Evolutionary conservation across 2,329 filamentous ascomycete species (phyloP), one percentile per base, ranked within the genome.

Genomic region (Aspergillus neotritici): DNA sequence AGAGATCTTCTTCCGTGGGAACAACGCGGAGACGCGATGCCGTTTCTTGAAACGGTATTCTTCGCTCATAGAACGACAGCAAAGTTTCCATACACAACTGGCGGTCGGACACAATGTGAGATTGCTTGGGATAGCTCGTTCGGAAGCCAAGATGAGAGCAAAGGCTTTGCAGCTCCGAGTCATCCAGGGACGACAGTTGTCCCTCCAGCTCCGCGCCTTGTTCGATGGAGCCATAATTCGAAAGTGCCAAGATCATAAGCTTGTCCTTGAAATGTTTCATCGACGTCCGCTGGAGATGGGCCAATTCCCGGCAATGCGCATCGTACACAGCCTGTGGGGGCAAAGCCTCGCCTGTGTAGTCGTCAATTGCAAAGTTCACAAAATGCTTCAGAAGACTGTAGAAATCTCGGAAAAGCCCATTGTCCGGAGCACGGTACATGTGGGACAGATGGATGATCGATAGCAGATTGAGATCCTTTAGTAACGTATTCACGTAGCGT

Each of bases 221-320:
- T 51, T 90, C 84, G 49, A 98, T 85, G 4, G 88, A 85, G 2
- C 84, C 89, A 61, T 94, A 94, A 61, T 98, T 97, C 13, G 93
- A 93, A 31, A 98, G 70, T 1, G 91, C 87, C 46, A 98, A 71
- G 31, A 98, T 84, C n/a, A 84, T 89, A 31, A 98, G 71, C 66
- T 96, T 95, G 5, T 89, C 82, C 56, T 87, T 89, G 68, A 95
- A 96, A 56, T 88, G 74, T 58, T 84, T 89, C 56, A 94, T 75
- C 15, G 84, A 80, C 36, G 82, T 79, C 46, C 87, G 72, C 64
- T 98, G 94, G 40, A 98, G 69, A 41, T 77, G 82, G n/a, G 84
- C 86, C 11, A 98, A 73, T 9, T 76, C 73, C 31, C 79, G 75
- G 64, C 88, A 94, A 63, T 96, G 89, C 14, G 76, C 76, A 50